phyloP scores from a whole-genome alignment of 2,329 filamentous ascomycete genomes.

The Penicillium aurantiogriseum region DNA sequence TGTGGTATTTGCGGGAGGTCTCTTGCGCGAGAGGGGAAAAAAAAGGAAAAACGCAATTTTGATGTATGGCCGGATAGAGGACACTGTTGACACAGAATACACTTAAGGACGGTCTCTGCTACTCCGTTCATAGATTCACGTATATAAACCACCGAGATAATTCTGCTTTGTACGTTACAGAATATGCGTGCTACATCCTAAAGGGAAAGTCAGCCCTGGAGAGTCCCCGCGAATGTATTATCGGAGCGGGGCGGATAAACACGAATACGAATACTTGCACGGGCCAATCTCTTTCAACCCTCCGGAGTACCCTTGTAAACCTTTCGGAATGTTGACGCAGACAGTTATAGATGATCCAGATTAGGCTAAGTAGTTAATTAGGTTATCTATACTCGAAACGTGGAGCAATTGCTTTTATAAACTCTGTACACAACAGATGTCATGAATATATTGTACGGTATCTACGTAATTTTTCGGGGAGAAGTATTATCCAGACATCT shows the following conservation, averaged over 20 bases:
- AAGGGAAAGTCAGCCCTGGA: constrained; percentile 3
- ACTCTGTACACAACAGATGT: too few species aligned
- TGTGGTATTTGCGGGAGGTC: not conserved
- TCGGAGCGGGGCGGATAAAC: constrained; percentile 22
- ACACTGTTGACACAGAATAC: not conserved
- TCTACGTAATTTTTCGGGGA: not conserved
- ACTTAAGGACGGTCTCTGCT: not conserved
- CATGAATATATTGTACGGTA: not conserved
- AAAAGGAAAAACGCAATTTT: not conserved
- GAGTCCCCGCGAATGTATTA: constrained; percentile 11
- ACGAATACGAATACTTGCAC: constrained; percentile 26
- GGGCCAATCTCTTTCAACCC: constrained; percentile 2
- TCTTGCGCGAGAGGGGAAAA: too few species aligned
- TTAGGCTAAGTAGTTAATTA: not conserved
- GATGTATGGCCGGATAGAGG: not conserved
- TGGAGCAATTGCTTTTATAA: not conserved
- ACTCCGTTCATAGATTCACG: too few species aligned
- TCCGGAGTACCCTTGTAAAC: not conserved
- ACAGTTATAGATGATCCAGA: not conserved
- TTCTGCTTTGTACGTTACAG: constrained; percentile 13
- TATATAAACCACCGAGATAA: too few species aligned
- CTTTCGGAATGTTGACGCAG: not conserved
- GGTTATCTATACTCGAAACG: not conserved
- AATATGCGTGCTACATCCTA: not conserved
- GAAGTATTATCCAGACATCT: not conserved